phyloP scores from a whole-genome alignment of 164 flowering plant genomes.

The Litsea cubeba region DNA sequence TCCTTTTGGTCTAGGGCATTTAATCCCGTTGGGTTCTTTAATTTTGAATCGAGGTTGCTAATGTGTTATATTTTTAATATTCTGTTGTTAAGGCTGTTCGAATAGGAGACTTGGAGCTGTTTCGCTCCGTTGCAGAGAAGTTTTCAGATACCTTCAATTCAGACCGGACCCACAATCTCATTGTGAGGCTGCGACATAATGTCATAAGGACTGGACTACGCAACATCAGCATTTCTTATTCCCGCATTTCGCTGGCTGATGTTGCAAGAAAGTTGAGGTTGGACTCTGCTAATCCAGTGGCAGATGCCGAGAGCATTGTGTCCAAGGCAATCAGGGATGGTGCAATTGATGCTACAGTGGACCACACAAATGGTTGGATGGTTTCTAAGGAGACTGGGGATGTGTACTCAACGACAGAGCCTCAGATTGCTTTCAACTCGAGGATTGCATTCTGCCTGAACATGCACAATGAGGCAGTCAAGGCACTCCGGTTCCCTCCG shows the following conservation, averaged over 20 bases:
- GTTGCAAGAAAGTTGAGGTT: constrained; percentile 77
- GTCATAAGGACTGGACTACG: constrained; percentile 92
- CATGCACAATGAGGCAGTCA: constrained; percentile 92
- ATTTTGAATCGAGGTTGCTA: not conserved
- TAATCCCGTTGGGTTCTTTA: not conserved
- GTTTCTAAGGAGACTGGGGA: constrained; percentile 87
- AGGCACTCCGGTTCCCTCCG: constrained; percentile 80
- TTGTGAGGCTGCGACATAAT: constrained; percentile 85
- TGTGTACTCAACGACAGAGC: constrained; percentile 86
- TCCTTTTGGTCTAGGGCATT: not conserved
- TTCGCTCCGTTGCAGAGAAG: constrained; percentile 67
- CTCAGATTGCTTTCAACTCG: constrained; percentile 78
- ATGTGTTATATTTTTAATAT: not conserved
- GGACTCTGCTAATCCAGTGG: constrained; percentile 74
- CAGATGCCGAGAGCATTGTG: constrained; percentile 95
- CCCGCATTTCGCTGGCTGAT: constrained; percentile 78
- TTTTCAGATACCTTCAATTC: constrained; percentile 55
- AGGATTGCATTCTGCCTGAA: constrained; percentile 90
- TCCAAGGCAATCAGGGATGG: constrained; percentile 94
- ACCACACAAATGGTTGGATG: constrained; percentile 83
- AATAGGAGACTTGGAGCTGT: constrained; percentile 90
- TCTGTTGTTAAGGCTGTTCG: constrained; percentile 70
- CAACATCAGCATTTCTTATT: constrained; percentile 90
- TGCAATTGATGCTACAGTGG: constrained; percentile 86
- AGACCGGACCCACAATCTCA: constrained; percentile 79